Evolutionary conservation across 805 yeast genomes (phyloP), one percentile per base, ranked within the genome.

Genomic region (Yarrowia deformans): DNA sequence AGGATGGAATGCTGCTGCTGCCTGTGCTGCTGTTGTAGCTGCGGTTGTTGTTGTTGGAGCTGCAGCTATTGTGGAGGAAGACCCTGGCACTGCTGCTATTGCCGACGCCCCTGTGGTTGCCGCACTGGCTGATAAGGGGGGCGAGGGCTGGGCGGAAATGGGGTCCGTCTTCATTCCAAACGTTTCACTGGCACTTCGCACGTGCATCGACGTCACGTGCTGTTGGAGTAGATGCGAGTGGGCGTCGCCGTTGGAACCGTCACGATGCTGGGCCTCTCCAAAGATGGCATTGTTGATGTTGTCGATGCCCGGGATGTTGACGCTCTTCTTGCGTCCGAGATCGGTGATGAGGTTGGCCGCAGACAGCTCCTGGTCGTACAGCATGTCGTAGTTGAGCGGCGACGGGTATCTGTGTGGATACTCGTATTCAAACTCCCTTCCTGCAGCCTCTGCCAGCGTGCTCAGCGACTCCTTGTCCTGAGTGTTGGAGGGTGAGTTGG

Each of bases 121-220:
- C 35, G 72, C 73, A 13, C 71, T 69, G 43, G 71, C 50, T 29
- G 73, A 64, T 34, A 64, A n/a, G 35, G 63, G 58, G 32, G 63
- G 68, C 42, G 63, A 52, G 7, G 68, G 63, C 35, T 52, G 68
- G 46, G 45, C 63, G 9, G 68, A 40, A 39, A 52, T 52, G 50
- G 52, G 66, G 63, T 56, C 63, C 14, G 48, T 40, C 16, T 40
- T 56, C 42, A 42, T 40, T 12, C 63, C 63, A 42, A 56, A 56
- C 5, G 63, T 56, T 23, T 56, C 63, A 8, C 48, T 40, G 48
- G 63, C 63, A n/a, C 48, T 40, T 32, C 63, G 8, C 23, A 56
- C 63, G 39, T 56, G 63, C 63, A 56, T 56, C 5, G 63, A 56
- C 16, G 63, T 56, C 19, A 56, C 63, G 37, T 60, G 52, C 9